phyloP scores from a whole-genome alignment of 768 basidiomycete species.

The Myochromella boudieri region DNA sequence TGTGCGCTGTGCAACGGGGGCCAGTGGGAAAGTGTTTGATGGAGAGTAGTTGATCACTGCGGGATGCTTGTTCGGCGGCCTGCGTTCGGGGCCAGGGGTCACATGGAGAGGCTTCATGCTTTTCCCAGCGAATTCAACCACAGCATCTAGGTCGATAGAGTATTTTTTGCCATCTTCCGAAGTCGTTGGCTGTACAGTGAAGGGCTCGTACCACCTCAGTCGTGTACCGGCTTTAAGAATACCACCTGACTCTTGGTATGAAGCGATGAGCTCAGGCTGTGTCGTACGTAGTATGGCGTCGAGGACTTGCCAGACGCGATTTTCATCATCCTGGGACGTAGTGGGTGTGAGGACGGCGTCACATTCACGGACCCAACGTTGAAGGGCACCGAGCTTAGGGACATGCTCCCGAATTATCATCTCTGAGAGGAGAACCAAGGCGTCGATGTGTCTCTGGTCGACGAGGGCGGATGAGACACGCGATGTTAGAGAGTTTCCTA shows the following conservation, averaged over 20 bases:
- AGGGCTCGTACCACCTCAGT: conserved; percentile 34
- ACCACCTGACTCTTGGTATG: conserved; percentile 17
- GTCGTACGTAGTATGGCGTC: conserved; percentile 50
- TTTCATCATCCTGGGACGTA: conserved; percentile 38
- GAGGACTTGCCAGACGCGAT: conserved; percentile 44
- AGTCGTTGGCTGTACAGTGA: conserved; percentile 24
- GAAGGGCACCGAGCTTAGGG: conserved; percentile 52
- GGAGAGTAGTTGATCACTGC: conserved; percentile 48
- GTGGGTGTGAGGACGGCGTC: conserved; percentile 47
- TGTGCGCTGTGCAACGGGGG: conserved; percentile 20
- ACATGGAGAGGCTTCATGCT: conserved; percentile 30
- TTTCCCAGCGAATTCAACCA: conserved; percentile 16
- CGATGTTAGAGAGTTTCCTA: conserved; percentile 35
- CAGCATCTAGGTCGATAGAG: conserved; percentile 12
- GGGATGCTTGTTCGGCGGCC: conserved; percentile 53
- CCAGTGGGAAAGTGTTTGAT: conserved; percentile 31
- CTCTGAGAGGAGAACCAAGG: conserved; percentile 53
- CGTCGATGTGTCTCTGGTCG: conserved; percentile 43
- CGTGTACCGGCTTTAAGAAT: conserved; percentile 27
- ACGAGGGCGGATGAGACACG: conserved; percentile 41
- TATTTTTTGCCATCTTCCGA: conserved; percentile 6
- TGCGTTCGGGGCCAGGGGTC: conserved; percentile 45
- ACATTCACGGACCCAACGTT: conserved; percentile 58
- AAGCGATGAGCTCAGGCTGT: conserved; percentile 31
- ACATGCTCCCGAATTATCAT: conserved; percentile 45